Percentiles rank a stretch among this genome's conserved stretches.
Evolutionary conservation across 257 asterid species (phyloP).

Genomic region (Solanum phureja): DNA sequence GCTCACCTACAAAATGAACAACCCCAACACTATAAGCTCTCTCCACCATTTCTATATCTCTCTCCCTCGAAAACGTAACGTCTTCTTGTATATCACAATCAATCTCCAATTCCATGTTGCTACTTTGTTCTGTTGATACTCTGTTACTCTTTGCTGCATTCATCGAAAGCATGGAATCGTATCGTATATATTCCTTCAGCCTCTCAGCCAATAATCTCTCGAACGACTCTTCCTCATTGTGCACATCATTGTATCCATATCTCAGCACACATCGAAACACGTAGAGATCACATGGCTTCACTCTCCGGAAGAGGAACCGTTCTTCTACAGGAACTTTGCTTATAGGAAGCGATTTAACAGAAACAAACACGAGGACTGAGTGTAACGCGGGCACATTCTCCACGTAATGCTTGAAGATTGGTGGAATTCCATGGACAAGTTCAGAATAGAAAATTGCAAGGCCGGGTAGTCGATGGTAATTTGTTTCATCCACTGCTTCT

Average conservation of each 20-base stretch:
- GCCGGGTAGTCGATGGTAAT: conserved; percentile 26
- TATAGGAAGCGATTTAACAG: conserved; percentile 41
- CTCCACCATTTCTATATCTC: conserved; percentile 26
- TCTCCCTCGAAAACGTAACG: neutral
- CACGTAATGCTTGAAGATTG: conserved; percentile 47
- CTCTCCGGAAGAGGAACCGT: conserved; percentile 41
- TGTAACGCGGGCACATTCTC: conserved; percentile 43
- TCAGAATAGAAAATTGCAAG: conserved; percentile 52
- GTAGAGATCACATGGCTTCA: conserved; percentile 24
- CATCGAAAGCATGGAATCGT: neutral
- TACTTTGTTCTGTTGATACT: neutral
- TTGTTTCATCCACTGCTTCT: conserved; percentile 7
- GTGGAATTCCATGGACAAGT: conserved; percentile 61
- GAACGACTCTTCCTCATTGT: conserved; percentile 25
- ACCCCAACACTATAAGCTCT: conserved; percentile 31
- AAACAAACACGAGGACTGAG: conserved; percentile 38
- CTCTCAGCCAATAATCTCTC: conserved; percentile 29
- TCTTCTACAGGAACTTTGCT: conserved; percentile 42
- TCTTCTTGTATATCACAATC: neutral
- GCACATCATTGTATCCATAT: conserved; percentile 44
- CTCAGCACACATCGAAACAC: conserved; percentile 50
- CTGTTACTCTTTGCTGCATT: neutral
- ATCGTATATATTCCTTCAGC: conserved; percentile 19
- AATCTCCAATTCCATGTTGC: neutral
- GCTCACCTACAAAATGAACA: conserved; percentile 59